phyloP scores from a whole-genome alignment of 768 basidiomycete genomes.

The Suillus cothurnatus region DNA sequence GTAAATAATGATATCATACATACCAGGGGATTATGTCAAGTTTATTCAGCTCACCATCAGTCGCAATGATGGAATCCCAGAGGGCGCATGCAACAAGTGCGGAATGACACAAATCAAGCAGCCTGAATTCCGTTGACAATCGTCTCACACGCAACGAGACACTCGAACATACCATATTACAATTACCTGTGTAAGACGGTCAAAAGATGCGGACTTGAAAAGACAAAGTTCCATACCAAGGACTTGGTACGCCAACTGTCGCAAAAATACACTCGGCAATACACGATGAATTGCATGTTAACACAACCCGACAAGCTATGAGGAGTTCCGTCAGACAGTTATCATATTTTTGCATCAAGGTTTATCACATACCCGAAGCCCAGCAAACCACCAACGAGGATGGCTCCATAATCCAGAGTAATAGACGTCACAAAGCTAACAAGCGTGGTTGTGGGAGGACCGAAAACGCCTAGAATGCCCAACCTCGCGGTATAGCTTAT shows the following conservation, averaged over 20 bases:
- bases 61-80: conserved; percentile 24
- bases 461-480: neutral
- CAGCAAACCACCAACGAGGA: conserved; percentile 24
- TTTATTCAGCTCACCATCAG: conserved; percentile 15
- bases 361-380: conserved; percentile 19
- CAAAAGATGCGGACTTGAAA: too few species aligned
- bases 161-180: too few species aligned
- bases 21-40: conserved; percentile 25
- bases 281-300: conserved; percentile 26
- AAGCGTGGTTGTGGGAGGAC: neutral
- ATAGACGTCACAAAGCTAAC: conserved; percentile 11
- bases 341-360: neutral
- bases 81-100: conserved; percentile 21
- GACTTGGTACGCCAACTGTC: conserved; percentile 19
- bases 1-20: neutral
- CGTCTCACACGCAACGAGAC: too few species aligned
- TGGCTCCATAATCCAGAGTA: conserved; percentile 17
- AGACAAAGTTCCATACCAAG: conserved; percentile 21
- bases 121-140: conserved; percentile 9
- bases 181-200: too few species aligned
- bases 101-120: conserved; percentile 27
- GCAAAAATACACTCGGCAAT: conserved; percentile 21
- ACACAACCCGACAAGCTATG: conserved; percentile 28
- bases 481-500: conserved; percentile 1
- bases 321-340: neutral